Conservation (phyloP, 345 rosid genomes). For the Eucalyptus guilfoylei region DNA sequence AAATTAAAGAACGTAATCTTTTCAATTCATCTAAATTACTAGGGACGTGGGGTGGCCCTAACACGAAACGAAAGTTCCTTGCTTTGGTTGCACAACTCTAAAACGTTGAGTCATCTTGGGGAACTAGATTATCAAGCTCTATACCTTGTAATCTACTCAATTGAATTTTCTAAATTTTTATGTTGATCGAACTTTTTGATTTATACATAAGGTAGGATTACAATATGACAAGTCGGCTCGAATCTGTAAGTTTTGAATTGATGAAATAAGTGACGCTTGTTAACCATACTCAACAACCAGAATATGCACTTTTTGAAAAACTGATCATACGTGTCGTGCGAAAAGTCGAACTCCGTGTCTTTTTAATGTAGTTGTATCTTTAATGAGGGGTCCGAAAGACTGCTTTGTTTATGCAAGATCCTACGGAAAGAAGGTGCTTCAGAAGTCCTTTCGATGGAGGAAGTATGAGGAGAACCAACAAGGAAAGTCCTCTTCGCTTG, state of each 20-base stretch:
- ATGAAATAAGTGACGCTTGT: background rate
- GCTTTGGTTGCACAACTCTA: background rate
- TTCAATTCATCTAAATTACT: accelerated
- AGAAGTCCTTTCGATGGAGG: background rate
- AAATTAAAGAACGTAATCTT: too few species aligned
- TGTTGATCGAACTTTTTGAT: background rate
- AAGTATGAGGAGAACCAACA: background rate
- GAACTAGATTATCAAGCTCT: accelerated
- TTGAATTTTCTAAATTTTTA: background rate
- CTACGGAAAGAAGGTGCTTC: background rate
- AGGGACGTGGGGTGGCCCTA: accelerated
- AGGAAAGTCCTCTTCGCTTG: background rate
- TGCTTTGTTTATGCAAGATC: background rate
- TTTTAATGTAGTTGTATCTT: background rate
- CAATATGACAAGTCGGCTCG: background rate
- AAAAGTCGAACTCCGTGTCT: background rate
- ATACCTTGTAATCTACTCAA: background rate
- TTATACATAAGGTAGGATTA: background rate
- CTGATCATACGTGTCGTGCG: accelerated
- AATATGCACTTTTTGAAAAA: background rate
- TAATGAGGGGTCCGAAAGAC: background rate
- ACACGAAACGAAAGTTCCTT: accelerated
- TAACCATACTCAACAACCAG: background rate
- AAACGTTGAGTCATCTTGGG: background rate
- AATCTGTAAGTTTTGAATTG: background rate